Evolutionary conservation across 176 grass and related monocot genomes (phyloP).

Genomic region (Musa schizocarpa): DNA sequence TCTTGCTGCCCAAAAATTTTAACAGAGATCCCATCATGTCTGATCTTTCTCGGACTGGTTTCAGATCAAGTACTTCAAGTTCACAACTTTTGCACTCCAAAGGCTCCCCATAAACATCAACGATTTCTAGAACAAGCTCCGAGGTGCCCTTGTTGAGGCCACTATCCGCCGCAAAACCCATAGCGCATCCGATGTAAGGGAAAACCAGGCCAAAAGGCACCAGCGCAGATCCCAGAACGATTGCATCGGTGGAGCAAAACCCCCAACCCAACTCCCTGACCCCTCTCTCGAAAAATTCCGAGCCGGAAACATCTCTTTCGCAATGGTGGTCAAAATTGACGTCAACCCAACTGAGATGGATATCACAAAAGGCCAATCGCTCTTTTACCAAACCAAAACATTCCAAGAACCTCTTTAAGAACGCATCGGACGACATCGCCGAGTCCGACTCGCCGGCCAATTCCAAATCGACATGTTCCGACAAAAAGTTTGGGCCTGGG

Average conservation of each 20-base stretch:
- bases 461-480: slow-evolving; percentile 17
- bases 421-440: neutral
- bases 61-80: slow-evolving; percentile 33
- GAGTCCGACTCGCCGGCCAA: neutral
- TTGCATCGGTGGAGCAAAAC: slow-evolving; percentile 35
- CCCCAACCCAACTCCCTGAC: slow-evolving; percentile 46
- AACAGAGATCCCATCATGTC: neutral
- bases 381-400: slow-evolving; percentile 41
- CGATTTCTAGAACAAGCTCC: slow-evolving; percentile 46
- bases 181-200: slow-evolving; percentile 30
- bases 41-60: slow-evolving; percentile 8
- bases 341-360: slow-evolving; percentile 47
- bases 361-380: slow-evolving; percentile 25
- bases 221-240: slow-evolving; percentile 37
- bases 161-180: neutral
- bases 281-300: slow-evolving; percentile 22
- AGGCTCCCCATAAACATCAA: slow-evolving; percentile 43
- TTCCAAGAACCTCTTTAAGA: slow-evolving; percentile 15
- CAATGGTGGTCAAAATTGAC: slow-evolving; percentile 11
- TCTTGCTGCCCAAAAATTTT: slow-evolving; percentile 3
- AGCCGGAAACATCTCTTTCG: neutral
- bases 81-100: slow-evolving; percentile 51
- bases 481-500: slow-evolving; percentile 25
- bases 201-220: slow-evolving; percentile 36
- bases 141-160: slow-evolving; percentile 11